Percentiles rank a stretch among this genome's conserved stretches.
Evolutionary conservation across 768 basidiomycete species (phyloP).

Genomic region (Asterophora lycoperdoides): DNA sequence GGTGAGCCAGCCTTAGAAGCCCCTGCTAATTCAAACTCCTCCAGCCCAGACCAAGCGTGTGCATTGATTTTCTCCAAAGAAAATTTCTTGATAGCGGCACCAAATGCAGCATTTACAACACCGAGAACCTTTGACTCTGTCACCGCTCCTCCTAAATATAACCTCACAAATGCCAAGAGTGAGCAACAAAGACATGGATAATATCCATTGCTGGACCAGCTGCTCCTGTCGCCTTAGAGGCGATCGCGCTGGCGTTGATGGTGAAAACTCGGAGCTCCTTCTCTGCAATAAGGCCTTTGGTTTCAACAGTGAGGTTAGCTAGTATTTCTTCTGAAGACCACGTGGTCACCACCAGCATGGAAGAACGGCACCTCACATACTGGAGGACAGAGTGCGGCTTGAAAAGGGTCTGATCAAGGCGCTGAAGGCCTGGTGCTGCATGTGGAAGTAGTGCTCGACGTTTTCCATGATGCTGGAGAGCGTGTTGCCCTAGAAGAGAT

Average conservation of each 20-base stretch:
- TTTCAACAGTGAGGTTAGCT: conserved; percentile 56
- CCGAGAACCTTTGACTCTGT: conserved; percentile 48
- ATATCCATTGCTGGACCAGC: conserved; percentile 34
- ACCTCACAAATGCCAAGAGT: conserved; percentile 79
- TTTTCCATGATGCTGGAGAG: conserved; percentile 36
- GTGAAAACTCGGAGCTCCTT: conserved; percentile 55
- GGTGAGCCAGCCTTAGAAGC: conserved; percentile 19
- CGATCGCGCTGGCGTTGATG: conserved; percentile 54
- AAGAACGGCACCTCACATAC: conserved; percentile 60
- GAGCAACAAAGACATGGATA: conserved; percentile 55
- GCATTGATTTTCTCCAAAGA: conserved; percentile 50
- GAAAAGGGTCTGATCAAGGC: conserved; percentile 68
- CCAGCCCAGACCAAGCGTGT: conserved; percentile 62
- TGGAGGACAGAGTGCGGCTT: conserved; percentile 73
- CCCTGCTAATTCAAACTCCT: conserved; percentile 45
- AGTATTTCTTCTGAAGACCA: conserved; percentile 76
- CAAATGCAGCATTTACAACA: conserved; percentile 44
- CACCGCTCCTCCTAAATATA: conserved; percentile 72
- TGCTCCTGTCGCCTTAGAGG: conserved; percentile 36
- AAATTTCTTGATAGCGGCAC: conserved; percentile 43
- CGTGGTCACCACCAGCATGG: conserved; percentile 67
- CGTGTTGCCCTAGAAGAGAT: conserved; percentile 37
- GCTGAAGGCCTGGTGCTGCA: conserved; percentile 21
- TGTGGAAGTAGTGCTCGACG: conserved; percentile 41
- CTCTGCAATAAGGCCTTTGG: conserved; percentile 41